Base-by-base conservation (phyloP, 2,329 filamentous ascomycete genomes). In the Parafenestella ontariensis region DNA sequence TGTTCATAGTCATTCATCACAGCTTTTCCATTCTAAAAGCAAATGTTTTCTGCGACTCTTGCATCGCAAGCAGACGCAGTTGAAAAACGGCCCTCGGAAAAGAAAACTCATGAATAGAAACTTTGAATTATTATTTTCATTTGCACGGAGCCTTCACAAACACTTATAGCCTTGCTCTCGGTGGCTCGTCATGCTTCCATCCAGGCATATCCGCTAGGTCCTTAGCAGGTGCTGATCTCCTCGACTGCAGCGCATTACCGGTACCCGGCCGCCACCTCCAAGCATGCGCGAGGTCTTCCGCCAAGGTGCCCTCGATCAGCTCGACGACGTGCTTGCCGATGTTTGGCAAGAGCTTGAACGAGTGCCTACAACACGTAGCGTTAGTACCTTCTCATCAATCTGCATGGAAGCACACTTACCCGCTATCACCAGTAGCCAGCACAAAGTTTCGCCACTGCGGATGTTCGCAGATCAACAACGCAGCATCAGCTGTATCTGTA, bases 401-500 rank as follows among this genome's bases (percentile, higher is more conserved):
- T 17, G 2, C 13, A 41, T 24, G 10, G 10, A 26, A 17, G 21
- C 4, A 5, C 13, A 71, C 77, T 65, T 63, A 78, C 77, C 78
- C 79, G 59, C 78, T 81, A 28, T 81, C 79, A 0, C 79, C 79
- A 0, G 78, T 80, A 0, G 79, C 78, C n/a, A 81, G 56, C 18
- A 80, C 70, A 44, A 81, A 76, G 50, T 81, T 80, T 59, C 76
- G 79, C 76, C 78, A 80, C 10, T 76, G 69, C 5, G 84, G 81
- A 66, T 83, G 79, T 45, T 71, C 72, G 11, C 82, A 81, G 57
- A 89, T 83, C 55, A 89, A 76, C 58, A 87, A 84, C 62, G 88
- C 84, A 65, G 88, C 84, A 45, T 83, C 84, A 1, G 85, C 83
- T 2, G 85, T 87, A 49, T 85, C 82, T 41, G 83, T 83, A 67